Conservation (phyloP, 129 eudicot genomes). For the Chrysanthemum lavandulifolium region DNA sequence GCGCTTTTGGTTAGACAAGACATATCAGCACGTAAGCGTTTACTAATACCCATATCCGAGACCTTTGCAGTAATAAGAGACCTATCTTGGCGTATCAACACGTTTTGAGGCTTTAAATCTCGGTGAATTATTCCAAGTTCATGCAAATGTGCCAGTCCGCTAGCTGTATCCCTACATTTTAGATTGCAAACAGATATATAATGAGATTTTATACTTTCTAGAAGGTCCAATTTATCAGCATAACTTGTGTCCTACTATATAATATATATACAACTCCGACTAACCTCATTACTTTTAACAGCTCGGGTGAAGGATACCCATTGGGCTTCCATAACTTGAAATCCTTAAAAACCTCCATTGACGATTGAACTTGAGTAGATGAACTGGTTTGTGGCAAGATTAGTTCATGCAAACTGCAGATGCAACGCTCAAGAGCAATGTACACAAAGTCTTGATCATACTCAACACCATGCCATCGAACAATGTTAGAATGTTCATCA, state of each 20-base stretch:
- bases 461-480: conserved; percentile 85
- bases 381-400: conserved; percentile 37
- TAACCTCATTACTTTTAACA: conserved; percentile 86
- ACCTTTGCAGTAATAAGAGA: conserved; percentile 59
- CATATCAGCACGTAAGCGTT: conserved; percentile 62
- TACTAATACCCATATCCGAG: conserved; percentile 98
- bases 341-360: conserved; percentile 30
- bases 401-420: conserved; percentile 67
- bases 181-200: conserved; percentile 1
- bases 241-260: background rate
- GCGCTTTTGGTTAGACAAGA: conserved; percentile 64
- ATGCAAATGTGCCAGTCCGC: conserved; percentile 80
- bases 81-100: conserved; percentile 65
- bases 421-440: conserved; percentile 74
- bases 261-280: conserved; percentile 12
- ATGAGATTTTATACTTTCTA: conserved; percentile 6
- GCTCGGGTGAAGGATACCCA: conserved; percentile 69
- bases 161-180: conserved; percentile 64
- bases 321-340: conserved; percentile 64
- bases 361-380: conserved; percentile 26
- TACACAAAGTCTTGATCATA: conserved; percentile 82
- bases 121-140: conserved; percentile 89
- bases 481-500: conserved; percentile 87
- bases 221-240: conserved; percentile 4
- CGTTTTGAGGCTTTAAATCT: conserved; percentile 87